These are phyloP conservation scores for Massarina eburnea DNA, from an alignment of 2,329 filamentous ascomycete species.

Conservation along the genomic window DNA sequence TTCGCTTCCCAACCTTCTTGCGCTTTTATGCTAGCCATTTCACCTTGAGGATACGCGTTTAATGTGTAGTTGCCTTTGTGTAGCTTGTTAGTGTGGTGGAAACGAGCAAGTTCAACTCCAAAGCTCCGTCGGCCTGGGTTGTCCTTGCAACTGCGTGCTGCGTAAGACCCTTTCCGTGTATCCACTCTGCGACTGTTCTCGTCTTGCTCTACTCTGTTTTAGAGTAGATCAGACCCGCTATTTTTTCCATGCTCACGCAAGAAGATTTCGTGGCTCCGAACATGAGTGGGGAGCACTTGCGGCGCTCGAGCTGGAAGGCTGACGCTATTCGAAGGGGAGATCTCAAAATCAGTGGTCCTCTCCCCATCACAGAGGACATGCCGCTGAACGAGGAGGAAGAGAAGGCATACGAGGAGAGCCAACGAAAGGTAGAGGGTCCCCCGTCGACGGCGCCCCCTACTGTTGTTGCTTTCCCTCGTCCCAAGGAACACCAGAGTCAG, in stretches of 20 bases:
- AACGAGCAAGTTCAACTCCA: neutral
- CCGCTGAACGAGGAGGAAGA: constrained; percentile 40
- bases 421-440: constrained; percentile 10
- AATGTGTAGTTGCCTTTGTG: constrained; percentile 18
- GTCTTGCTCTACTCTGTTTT: constrained; percentile 9
- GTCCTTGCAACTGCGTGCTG: constrained; percentile 21
- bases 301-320: constrained; percentile 43
- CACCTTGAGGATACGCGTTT: constrained; percentile 10
- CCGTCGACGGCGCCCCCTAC: neutral
- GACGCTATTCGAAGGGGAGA: constrained; percentile 43
- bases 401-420: constrained; percentile 30
- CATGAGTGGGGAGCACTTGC: constrained; percentile 33
- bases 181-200: constrained; percentile 2
- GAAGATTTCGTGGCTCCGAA: constrained; percentile 33
- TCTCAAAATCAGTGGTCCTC: constrained; percentile 42
- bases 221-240: constrained; percentile 13
- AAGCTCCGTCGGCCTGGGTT: constrained; percentile 1
- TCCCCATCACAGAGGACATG: constrained; percentile 41
- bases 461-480: constrained; percentile 3
- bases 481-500: neutral
- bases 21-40: constrained; percentile 2
- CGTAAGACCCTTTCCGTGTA: constrained; percentile 19
- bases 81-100: constrained; percentile 21
- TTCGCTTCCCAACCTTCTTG: constrained; percentile 7
- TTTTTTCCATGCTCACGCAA: constrained; percentile 35